A percentile compares a stretch with the other conserved stretches of the same genome.
Conservation (phyloP, 1,139 yeast species). For the Geotrichum histeridarum region DNA sequence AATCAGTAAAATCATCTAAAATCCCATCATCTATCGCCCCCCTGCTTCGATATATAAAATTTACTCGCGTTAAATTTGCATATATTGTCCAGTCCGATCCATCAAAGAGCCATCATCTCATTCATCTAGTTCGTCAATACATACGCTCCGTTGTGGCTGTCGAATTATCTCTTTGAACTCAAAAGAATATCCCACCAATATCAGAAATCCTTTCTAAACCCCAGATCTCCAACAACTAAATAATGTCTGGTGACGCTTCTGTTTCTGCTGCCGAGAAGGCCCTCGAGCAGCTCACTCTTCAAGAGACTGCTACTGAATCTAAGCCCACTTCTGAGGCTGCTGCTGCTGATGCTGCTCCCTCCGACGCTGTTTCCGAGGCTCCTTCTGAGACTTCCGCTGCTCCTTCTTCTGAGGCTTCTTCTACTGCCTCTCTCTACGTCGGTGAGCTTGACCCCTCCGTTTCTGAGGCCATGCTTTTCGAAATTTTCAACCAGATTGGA, state of each 20-base stretch:
- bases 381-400: constrained; percentile 35
- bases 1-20: not conserved
- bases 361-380: constrained; percentile 8
- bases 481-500: constrained; percentile 90
- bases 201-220: not conserved
- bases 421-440: constrained; percentile 86
- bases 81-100: not conserved
- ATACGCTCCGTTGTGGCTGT: not conserved
- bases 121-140: constrained; percentile 1
- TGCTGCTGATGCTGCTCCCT: constrained; percentile 18
- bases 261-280: constrained; percentile 41
- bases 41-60: not conserved
- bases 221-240: constrained; percentile 3
- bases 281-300: constrained; percentile 37
- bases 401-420: constrained; percentile 38
- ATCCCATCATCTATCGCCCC: not conserved
- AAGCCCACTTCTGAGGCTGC: constrained; percentile 27
- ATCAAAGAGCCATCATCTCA: not conserved
- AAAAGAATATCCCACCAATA: not conserved
- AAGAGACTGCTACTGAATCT: constrained; percentile 27
- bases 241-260: constrained; percentile 38
- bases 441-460: constrained; percentile 94
- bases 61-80: not conserved
- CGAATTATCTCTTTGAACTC: not conserved
- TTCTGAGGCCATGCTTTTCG: constrained; percentile 91